phyloP scores from a whole-genome alignment of 2,329 filamentous ascomycete genomes.

The Trichoderma guizhouense region DNA sequence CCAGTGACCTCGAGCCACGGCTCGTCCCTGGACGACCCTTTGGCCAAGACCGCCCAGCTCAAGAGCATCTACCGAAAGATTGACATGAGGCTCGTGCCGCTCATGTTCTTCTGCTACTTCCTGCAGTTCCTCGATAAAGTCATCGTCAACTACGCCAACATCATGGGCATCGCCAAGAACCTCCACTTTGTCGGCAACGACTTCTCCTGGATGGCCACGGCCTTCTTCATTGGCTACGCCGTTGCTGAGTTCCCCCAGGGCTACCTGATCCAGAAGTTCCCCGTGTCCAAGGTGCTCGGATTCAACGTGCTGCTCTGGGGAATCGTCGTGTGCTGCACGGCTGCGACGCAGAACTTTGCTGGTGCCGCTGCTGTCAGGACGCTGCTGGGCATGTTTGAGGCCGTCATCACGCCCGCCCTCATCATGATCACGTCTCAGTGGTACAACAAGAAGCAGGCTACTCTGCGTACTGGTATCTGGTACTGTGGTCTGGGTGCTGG shows the following conservation, averaged over 20 bases:
- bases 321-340: conserved; percentile 41
- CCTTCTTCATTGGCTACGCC: conserved; percentile 32
- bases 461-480: conserved; percentile 41
- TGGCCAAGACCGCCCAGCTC: background rate
- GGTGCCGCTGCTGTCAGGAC: conserved; percentile 42
- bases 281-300: conserved; percentile 33
- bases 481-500: conserved; percentile 27
- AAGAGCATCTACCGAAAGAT: conserved; percentile 25
- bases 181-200: conserved; percentile 32
- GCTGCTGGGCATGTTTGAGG: conserved; percentile 46
- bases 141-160: conserved; percentile 30
- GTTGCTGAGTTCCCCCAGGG: conserved; percentile 29
- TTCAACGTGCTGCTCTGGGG: conserved; percentile 36
- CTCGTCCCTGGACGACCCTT: background rate
- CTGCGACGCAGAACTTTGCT: conserved; percentile 39
- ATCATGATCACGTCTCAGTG: conserved; percentile 44
- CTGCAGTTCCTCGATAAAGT: conserved; percentile 30
- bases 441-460: conserved; percentile 44
- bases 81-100: conserved; percentile 27
- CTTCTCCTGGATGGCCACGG: conserved; percentile 32
- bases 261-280: conserved; percentile 34
- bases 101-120: conserved; percentile 29
- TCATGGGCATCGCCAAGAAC: conserved; percentile 29
- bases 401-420: conserved; percentile 47
- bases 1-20: conserved; percentile 6